phyloP scores from a whole-genome alignment of 257 asterid genomes.

The Solanum acaule region DNA sequence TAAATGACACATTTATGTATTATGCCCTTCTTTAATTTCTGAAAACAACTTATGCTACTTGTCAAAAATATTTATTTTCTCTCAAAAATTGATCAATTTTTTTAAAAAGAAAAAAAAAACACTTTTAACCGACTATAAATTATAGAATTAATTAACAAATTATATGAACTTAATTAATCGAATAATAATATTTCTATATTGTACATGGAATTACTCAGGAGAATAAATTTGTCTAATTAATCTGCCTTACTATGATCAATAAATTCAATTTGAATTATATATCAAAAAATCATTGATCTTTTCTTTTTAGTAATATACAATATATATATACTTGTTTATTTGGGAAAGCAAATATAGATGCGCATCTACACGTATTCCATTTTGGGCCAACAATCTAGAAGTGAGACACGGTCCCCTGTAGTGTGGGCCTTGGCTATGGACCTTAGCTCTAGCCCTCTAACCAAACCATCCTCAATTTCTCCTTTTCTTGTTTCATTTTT shows the following conservation, averaged over 20 bases:
- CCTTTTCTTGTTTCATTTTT: neutral
- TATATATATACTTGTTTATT: neutral
- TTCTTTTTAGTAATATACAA: neutral
- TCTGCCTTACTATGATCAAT: neutral
- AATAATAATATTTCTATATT: neutral
- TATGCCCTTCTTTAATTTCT: neutral
- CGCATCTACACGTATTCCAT: neutral
- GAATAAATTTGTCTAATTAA: neutral
- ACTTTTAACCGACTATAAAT: rapidly evolving
- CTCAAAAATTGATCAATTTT: too few species aligned
- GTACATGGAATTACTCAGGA: neutral
- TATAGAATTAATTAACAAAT: neutral
- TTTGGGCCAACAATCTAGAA: neutral
- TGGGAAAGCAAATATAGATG: neutral
- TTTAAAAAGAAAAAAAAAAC: neutral
- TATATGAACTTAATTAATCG: neutral
- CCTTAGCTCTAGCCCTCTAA: neutral
- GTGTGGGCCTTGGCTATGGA: neutral
- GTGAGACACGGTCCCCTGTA: neutral
- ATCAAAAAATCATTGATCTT: neutral
- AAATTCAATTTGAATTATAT: neutral
- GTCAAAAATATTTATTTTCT: too few species aligned
- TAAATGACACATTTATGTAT: too few species aligned
- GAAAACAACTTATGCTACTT: neutral
- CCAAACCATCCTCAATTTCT: neutral